Conservation (phyloP, 345 rosid species). For the Sonneratia alba region DNA sequence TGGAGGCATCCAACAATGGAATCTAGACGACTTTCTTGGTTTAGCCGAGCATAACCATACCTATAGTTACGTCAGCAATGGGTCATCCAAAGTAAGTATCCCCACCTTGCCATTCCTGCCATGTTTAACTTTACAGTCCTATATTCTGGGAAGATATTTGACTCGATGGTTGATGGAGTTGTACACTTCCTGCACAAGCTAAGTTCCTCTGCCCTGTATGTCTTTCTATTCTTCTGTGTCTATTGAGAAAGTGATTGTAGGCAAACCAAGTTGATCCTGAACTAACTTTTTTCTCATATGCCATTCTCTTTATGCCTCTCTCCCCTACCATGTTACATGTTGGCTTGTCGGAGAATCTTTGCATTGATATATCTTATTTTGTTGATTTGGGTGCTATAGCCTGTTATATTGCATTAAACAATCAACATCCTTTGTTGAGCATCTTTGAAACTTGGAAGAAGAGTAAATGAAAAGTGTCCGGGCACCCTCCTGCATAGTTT, state of each 20-base stretch:
- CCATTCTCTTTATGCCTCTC: neutral
- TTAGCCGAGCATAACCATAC: slow-evolving; percentile 48
- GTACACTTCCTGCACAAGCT: neutral
- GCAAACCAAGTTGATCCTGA: neutral
- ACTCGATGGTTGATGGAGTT: neutral
- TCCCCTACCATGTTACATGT: neutral
- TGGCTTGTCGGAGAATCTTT: neutral
- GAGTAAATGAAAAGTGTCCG: no score
- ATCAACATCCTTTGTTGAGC: neutral
- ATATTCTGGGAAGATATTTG: neutral
- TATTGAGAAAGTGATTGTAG: neutral
- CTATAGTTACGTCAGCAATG: slow-evolving; percentile 56
- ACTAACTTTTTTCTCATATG: neutral
- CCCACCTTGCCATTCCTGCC: no score
- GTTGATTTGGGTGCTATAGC: neutral
- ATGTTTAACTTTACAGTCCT: neutral
- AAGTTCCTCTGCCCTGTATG: neutral
- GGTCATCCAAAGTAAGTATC: slow-evolving; percentile 66
- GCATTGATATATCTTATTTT: neutral
- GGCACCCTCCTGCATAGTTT: no score
- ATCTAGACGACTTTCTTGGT: slow-evolving; percentile 64
- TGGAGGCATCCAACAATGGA: slow-evolving; percentile 70
- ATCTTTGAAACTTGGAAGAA: no score
- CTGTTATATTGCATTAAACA: neutral
- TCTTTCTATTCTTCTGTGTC: neutral